Percentiles rank a stretch among this genome's conserved stretches.
Conservation (phyloP, 2,329 filamentous ascomycete genomes). For the Aspergillus spinulosporus region DNA sequence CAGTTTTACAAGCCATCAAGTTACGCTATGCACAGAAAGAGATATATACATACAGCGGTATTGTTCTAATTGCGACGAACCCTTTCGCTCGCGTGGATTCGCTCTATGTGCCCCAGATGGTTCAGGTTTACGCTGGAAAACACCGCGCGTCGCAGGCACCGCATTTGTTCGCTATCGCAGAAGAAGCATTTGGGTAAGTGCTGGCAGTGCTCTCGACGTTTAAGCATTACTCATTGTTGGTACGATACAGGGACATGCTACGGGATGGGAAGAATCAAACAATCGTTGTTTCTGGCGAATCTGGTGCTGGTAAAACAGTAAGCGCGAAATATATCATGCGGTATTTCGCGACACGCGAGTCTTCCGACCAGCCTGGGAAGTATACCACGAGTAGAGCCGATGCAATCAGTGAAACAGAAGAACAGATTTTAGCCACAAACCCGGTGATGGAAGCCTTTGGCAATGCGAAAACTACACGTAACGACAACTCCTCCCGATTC, state of each 20-base stretch:
- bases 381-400: constrained; percentile 71
- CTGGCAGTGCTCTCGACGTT: neutral
- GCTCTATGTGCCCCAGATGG: constrained; percentile 97
- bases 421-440: constrained; percentile 96
- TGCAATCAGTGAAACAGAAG: constrained; percentile 96
- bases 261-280: constrained; percentile 96
- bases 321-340: constrained; percentile 99
- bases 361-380: constrained; percentile 79
- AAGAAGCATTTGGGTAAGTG: constrained; percentile 92
- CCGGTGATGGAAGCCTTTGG: constrained; percentile 99
- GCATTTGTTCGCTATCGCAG: constrained; percentile 97
- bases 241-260: constrained; percentile 76
- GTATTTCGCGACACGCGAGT: constrained; percentile 97
- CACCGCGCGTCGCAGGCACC: constrained; percentile 95
- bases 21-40: constrained; percentile 97
- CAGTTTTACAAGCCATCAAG: constrained; percentile 95
- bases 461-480: constrained; percentile 98
- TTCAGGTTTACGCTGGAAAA: constrained; percentile 98
- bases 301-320: constrained; percentile 97
- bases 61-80: constrained; percentile 97
- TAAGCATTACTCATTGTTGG: constrained; percentile 38
- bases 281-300: constrained; percentile 98
- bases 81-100: constrained; percentile 97
- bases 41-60: constrained; percentile 99
- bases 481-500: constrained; percentile 98